Base-by-base conservation (phyloP, 148 eudicot genomes). In the Fagopyrum homotropicum region DNA sequence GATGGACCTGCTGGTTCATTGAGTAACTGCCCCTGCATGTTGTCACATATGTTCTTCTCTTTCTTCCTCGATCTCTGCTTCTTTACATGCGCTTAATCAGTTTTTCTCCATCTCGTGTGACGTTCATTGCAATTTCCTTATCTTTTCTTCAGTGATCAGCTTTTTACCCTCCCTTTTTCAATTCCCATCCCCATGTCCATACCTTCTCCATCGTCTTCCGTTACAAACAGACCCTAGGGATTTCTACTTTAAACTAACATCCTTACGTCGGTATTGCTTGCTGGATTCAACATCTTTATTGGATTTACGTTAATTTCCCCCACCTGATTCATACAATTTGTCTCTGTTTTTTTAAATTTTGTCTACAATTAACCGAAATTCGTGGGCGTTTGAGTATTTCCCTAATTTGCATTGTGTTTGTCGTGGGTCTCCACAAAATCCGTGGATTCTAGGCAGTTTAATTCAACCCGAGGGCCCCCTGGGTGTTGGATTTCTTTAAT, bases 131-230 rank as follows among this genome's bases (percentile, higher is more conserved):
- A 9, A 60, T 22, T 60, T 60, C 11, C 43, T 49, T 9, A 9
- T 49, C 4, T 52, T n/a, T 52, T 14, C 30, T 2, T 26, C 63
- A 35, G 40, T 35, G 40, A 35, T 35, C 40, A 35, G 40, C 40
- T 1, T 57, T 57, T 55, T 16, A 22, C 4, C 29, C 9, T 26
- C 5, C 2, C n/a, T 12, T 52, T 52, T 52, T 9, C 26, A 6
- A 26, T 35, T 15, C 71, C 71, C 71, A 66, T 66, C 71, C 46
- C 69, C 17, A 12, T 43, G 71, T 46, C 71, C 70, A 35, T 64
- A 35, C 46, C 46, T 35, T 35, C 45, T 26, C 66, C 68, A 60
- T 26, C 43, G 22, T 29, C 40, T 35, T 35, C 68, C 43, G 68
- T 61, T 61, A 60, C 68, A 26, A 29, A 60, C 43, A 60, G 9